Evolutionary conservation across 2,329 filamentous ascomycete genomes (phyloP).

Genomic region (Aspergillus proliferans): DNA sequence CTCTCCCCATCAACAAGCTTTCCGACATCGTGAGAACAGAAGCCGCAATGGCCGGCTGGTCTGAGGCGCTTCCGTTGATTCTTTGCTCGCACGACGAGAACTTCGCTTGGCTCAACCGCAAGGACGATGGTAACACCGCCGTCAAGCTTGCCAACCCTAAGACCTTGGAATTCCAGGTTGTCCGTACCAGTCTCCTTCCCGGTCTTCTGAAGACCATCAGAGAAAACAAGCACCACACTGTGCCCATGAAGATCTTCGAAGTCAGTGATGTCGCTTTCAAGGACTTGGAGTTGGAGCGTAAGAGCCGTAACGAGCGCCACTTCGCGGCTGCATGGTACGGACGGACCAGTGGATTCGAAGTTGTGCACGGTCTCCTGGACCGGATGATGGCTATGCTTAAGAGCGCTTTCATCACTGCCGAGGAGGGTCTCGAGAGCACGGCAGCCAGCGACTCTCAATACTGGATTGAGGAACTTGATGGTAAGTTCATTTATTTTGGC

Average conservation of each 20-base stretch:
- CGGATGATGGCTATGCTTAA: conserved; percentile 88
- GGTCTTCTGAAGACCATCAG: conserved; percentile 88
- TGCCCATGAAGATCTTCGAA: conserved; percentile 91
- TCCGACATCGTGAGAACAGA: conserved; percentile 84
- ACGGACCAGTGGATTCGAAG: conserved; percentile 88
- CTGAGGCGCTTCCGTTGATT: conserved; percentile 90
- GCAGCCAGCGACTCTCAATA: conserved; percentile 63
- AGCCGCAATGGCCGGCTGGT: conserved; percentile 90
- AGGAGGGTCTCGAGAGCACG: conserved; percentile 61
- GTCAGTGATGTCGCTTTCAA: conserved; percentile 89
- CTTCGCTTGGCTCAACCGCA: conserved; percentile 87
- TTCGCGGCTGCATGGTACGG: conserved; percentile 96
- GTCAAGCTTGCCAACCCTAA: conserved; percentile 88
- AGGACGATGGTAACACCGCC: conserved; percentile 76
- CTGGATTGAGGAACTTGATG: conserved; percentile 89
- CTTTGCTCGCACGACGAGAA: conserved; percentile 98
- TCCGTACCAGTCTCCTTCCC: conserved; percentile 77
- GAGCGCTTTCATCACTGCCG: conserved; percentile 68
- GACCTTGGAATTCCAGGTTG: conserved; percentile 87
- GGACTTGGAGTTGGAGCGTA: conserved; percentile 71
- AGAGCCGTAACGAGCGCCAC: conserved; percentile 85
- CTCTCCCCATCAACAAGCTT: conserved; percentile 89
- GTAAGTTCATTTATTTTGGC: conserved; percentile 32
- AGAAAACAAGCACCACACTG: conserved; percentile 81
- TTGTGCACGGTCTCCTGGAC: conserved; percentile 90